These are phyloP conservation scores for Coemansia sp. DNA, from an alignment of 192 early-diverging fungal species.

Conservation along the genomic window DNA sequence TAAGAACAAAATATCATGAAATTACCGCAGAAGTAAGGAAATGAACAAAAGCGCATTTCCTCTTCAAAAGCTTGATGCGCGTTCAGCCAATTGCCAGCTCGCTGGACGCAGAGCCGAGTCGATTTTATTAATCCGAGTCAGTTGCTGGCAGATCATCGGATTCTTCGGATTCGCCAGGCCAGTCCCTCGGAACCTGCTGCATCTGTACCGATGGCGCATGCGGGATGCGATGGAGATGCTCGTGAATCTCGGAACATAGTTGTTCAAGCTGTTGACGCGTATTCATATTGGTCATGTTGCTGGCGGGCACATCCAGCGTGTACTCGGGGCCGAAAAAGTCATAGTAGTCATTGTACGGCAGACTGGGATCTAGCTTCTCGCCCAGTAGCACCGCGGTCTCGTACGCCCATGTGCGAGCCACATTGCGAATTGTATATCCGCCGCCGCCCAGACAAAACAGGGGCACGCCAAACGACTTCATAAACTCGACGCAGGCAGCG, in stretches of 20 bases:
- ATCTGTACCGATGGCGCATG: conserved; percentile 78
- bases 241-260: conserved; percentile 62
- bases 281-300: conserved; percentile 86
- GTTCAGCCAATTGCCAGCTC: background rate
- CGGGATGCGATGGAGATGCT: conserved; percentile 63
- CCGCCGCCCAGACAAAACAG: conserved; percentile 92
- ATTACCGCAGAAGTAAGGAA: background rate
- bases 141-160: conserved; percentile 1
- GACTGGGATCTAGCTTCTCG: conserved; percentile 58
- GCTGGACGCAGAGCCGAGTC: background rate
- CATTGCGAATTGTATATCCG: conserved; percentile 95
- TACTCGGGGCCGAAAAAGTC: conserved; percentile 92
- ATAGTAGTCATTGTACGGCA: conserved; percentile 87
- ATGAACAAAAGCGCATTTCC: background rate
- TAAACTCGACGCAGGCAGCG: conserved; percentile 88
- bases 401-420: conserved; percentile 92
- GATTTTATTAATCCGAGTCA: conserved; percentile 1
- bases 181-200: conserved; percentile 68
- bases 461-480: conserved; percentile 88
- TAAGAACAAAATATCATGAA: background rate
- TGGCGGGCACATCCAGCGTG: conserved; percentile 77
- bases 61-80: background rate
- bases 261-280: conserved; percentile 78
- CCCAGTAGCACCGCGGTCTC: conserved; percentile 86
- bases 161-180: conserved; percentile 22